Evolutionary conservation across 1,139 yeast species (phyloP).

Genomic region (Yamadazyma oceani): DNA sequence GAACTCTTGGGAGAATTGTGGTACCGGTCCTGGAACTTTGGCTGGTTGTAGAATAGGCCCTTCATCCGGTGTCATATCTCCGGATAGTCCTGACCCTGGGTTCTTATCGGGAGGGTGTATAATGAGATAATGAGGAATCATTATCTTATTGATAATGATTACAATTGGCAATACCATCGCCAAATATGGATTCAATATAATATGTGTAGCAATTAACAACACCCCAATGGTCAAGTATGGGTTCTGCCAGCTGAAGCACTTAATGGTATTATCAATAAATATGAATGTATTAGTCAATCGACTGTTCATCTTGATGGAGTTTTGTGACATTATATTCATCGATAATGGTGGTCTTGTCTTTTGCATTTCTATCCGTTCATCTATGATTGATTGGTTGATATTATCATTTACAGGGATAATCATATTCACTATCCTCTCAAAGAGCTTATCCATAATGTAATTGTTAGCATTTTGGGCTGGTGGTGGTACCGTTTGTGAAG

Average conservation of each 20-base stretch:
- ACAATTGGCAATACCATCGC: conserved; percentile 55
- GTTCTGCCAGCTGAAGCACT: conserved; percentile 62
- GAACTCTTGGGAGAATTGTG: conserved; percentile 78
- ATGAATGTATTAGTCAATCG: conserved; percentile 64
- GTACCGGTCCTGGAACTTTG: conserved; percentile 68
- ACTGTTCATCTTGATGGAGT: conserved; percentile 65
- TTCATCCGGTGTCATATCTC: conserved; percentile 54
- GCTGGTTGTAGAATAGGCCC: conserved; percentile 52
- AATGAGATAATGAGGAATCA: conserved; percentile 68
- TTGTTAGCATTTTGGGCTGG: neutral
- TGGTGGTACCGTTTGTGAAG: neutral
- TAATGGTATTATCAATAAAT: conserved; percentile 54
- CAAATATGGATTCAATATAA: conserved; percentile 63
- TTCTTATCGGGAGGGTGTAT: conserved; percentile 37
- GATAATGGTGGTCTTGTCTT: conserved; percentile 67
- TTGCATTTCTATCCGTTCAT: conserved; percentile 57
- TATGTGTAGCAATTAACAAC: conserved; percentile 53
- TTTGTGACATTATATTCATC: conserved; percentile 66
- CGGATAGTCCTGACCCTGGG: conserved; percentile 17
- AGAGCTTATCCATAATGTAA: conserved; percentile 59
- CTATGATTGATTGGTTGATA: conserved; percentile 34
- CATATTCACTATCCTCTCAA: conserved; percentile 68
- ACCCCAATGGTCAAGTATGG: conserved; percentile 64
- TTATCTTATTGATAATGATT: conserved; percentile 51
- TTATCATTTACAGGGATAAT: conserved; percentile 64